Base-by-base conservation (phyloP, 495 filamentous ascomycete genomes). In the Evansstolkia leycettana region DNA sequence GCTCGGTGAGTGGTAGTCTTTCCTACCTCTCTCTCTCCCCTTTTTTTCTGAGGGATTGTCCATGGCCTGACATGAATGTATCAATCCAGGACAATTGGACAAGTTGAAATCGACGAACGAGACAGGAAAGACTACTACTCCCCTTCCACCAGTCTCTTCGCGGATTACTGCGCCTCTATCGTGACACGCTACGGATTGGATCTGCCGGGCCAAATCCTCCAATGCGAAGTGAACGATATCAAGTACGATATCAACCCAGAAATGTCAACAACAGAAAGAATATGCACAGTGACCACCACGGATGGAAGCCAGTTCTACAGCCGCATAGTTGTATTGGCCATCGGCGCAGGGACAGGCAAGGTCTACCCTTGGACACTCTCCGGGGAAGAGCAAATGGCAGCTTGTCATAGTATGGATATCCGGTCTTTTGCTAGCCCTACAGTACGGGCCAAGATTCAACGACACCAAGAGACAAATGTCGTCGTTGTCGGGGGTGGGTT, bases 91-190 rank as follows among this genome's bases (percentile, higher is more conserved):
- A 47, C 52, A 5, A 45, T 56, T 0, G 44, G 55, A 10, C 50
- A 54, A 2, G 50, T 55, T 8, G 62, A 69, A 27, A 69, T 82
- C 16, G 73, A 80, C 36, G 75, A 80, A 46, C 57, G 76, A 41
- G 74, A 80, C 36, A 62, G 75, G 8, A 75, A 76, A 43, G 75
- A 79, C 41, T 80, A 79, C 45, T 78, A 67, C 51, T 72, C 69
- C 0, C 77, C 75, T 0, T 72, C 66, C 2, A 68, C 65, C 0
- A 49, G 52, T 0, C 59, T 79, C 4, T 80, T 80, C 41, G 45
- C 57, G 15, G 69, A 70, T 25, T 73, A 75, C 45, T 80, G 76
- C 45, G 36, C 47, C 3, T 65, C 64, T 18, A 55, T 79, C 17
- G 54, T 64, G 10, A 43, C 60, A 5, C 65, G 74, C 4, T 79